Percentiles rank a stretch among this genome's conserved stretches.
phyloP scores from a whole-genome alignment of 768 basidiomycete genomes.

The Cystofilobasidium macerans region DNA sequence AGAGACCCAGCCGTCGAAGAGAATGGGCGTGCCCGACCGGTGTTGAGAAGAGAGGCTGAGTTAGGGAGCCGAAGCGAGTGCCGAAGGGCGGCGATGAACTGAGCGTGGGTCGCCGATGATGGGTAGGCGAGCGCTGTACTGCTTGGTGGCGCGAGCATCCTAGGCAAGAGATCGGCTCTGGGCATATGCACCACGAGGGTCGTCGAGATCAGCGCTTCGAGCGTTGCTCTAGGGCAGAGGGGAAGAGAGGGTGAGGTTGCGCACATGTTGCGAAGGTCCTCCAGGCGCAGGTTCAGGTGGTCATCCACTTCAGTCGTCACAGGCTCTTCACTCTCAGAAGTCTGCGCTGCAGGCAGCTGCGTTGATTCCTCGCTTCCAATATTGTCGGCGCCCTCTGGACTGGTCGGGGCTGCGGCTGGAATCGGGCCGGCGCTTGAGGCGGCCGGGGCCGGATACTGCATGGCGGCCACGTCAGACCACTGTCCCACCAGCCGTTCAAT shows the following conservation, averaged over 20 bases:
- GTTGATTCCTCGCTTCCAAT: too few relatives aligned
- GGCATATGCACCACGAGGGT: too few relatives aligned
- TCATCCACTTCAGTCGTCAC: neutral
- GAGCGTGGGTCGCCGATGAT: neutral
- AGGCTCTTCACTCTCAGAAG: neutral
- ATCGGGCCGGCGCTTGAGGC: neutral
- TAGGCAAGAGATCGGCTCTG: neutral
- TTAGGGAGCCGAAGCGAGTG: neutral
- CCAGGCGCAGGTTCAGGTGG: neutral
- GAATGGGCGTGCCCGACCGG: neutral
- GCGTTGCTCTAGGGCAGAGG: neutral
- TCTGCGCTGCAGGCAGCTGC: too few relatives aligned
- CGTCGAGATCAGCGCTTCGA: neutral
- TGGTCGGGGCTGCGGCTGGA: too few relatives aligned
- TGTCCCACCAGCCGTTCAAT: neutral
- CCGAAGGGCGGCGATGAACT: neutral
- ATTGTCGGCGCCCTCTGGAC: too few relatives aligned
- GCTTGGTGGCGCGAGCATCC: neutral
- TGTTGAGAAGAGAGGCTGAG: neutral
- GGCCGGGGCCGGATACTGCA: neutral
- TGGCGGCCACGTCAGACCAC: neutral
- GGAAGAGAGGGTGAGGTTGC: neutral
- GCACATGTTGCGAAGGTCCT: neutral
- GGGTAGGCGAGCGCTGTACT: neutral
- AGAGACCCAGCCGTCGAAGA: neutral